Percentiles rank a stretch among this genome's conserved stretches.
Evolutionary conservation across 192 early-diverging fungal species (phyloP).

Genomic region (Coemansia sp.): DNA sequence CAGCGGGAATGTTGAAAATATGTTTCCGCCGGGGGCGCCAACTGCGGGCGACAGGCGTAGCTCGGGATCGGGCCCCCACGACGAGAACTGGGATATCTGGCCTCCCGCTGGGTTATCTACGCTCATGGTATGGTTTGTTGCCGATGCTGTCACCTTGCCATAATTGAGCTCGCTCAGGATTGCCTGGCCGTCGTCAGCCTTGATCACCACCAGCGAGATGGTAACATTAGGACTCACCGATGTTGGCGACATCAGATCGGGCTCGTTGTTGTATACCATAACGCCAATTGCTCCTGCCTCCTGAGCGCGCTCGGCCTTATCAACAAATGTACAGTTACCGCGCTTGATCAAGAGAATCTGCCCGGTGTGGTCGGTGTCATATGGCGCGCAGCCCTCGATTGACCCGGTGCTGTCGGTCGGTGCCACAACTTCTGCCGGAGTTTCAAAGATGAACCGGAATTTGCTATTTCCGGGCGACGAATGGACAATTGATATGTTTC

Average conservation of each 20-base stretch:
- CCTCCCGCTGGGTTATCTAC: slow-evolving; percentile 56
- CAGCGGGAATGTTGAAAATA: slow-evolving; percentile 63
- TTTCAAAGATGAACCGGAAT: slow-evolving; percentile 35
- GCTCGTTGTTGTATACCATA: slow-evolving; percentile 62
- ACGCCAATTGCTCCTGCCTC: slow-evolving; percentile 63
- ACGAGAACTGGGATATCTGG: slow-evolving; percentile 70
- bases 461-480: slow-evolving; percentile 52
- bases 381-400: slow-evolving; percentile 59
- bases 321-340: slow-evolving; percentile 66
- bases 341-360: slow-evolving; percentile 67
- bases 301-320: slow-evolving; percentile 60
- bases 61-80: slow-evolving; percentile 70
- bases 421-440: slow-evolving; percentile 41
- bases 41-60: slow-evolving; percentile 66
- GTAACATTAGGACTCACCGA: slow-evolving; percentile 40
- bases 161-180: slow-evolving; percentile 52
- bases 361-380: slow-evolving; percentile 35
- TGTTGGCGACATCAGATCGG: slow-evolving; percentile 44
- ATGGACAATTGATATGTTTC: slow-evolving; percentile 49
- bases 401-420: slow-evolving; percentile 48
- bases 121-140: slow-evolving; percentile 53
- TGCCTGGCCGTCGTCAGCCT: slow-evolving; percentile 51
- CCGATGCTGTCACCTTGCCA: slow-evolving; percentile 42
- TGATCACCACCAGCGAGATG: slow-evolving; percentile 62
- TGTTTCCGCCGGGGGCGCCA: slow-evolving; percentile 62